Conservation (phyloP, 805 yeast species). For the Candida gorgasii region DNA sequence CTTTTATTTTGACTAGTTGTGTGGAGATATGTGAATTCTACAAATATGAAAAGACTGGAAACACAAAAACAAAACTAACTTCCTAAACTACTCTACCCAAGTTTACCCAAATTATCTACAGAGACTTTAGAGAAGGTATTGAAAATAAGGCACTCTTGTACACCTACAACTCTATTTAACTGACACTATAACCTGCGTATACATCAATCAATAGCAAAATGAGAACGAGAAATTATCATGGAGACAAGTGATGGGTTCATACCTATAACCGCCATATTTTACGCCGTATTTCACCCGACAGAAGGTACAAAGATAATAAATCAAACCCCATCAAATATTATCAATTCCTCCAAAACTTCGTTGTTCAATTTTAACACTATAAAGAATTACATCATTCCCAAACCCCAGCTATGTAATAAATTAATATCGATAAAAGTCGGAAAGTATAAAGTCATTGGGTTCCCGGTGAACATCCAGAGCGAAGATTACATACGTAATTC, state of each 20-base stretch:
- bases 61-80: too few species aligned
- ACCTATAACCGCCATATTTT: constrained; percentile 86
- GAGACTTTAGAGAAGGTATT: too few species aligned
- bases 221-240: constrained; percentile 11
- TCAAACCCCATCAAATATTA: constrained; percentile 83
- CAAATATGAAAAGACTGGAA: too few species aligned
- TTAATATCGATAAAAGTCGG: constrained; percentile 73
- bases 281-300: constrained; percentile 91
- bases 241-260: constrained; percentile 61
- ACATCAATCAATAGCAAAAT: background rate
- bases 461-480: constrained; percentile 81
- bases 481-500: constrained; percentile 83
- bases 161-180: background rate
- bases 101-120: too few species aligned
- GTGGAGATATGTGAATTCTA: too few species aligned
- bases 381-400: constrained; percentile 90
- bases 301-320: constrained; percentile 91
- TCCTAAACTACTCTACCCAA: too few species aligned
- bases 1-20: too few species aligned
- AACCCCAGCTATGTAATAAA: constrained; percentile 84
- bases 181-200: background rate
- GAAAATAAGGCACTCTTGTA: too few species aligned
- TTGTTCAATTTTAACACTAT: constrained; percentile 79
- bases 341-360: constrained; percentile 30
- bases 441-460: constrained; percentile 74